Percentiles rank a stretch among this genome's conserved stretches.
Conservation (phyloP, 345 rosid genomes). For the Noccaea caerulescens region DNA sequence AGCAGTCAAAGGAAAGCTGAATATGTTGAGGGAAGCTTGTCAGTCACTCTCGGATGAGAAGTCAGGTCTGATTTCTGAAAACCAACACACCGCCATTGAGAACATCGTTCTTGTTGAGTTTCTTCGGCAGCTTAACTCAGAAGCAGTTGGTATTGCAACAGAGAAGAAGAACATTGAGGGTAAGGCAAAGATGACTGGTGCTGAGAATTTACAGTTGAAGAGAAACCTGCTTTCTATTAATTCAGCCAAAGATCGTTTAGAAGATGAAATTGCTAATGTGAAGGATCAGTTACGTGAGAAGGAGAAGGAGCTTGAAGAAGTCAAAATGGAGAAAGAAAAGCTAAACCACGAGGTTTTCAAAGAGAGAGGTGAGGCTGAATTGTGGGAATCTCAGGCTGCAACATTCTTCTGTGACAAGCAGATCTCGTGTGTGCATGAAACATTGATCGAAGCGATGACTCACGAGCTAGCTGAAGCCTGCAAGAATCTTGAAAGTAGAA, state of each 20-base stretch:
- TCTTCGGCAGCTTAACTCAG: constrained; percentile 63
- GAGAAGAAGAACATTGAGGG: constrained; percentile 53
- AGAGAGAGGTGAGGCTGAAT: constrained; percentile 51
- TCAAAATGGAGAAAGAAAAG: constrained; percentile 53
- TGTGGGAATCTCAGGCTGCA: constrained; percentile 65
- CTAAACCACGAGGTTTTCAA: constrained; percentile 53
- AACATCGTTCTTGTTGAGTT: constrained; percentile 62
- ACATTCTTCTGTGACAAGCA: constrained; percentile 57
- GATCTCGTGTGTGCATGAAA: constrained; percentile 52
- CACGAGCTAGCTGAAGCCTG: constrained; percentile 57
- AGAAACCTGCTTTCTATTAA: constrained; percentile 47
- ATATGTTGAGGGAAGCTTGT: constrained; percentile 63
- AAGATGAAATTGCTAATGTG: constrained; percentile 47
- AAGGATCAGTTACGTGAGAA: constrained; percentile 48
- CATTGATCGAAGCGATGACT: constrained; percentile 57
- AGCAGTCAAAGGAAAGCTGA: constrained; percentile 65
- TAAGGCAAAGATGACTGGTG: constrained; percentile 44
- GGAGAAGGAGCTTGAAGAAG: constrained; percentile 54
- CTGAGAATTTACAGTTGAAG: constrained; percentile 47
- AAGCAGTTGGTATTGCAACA: constrained; percentile 54
- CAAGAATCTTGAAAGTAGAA: constrained; percentile 47
- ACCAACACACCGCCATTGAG: constrained; percentile 53
- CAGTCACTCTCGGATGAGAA: constrained; percentile 65
- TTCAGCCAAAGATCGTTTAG: constrained; percentile 48
- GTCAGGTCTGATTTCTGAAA: constrained; percentile 63